Conservation (phyloP, 2,329 filamentous ascomycete genomes). For the Monilinia vaccinii-corymbosi region DNA sequence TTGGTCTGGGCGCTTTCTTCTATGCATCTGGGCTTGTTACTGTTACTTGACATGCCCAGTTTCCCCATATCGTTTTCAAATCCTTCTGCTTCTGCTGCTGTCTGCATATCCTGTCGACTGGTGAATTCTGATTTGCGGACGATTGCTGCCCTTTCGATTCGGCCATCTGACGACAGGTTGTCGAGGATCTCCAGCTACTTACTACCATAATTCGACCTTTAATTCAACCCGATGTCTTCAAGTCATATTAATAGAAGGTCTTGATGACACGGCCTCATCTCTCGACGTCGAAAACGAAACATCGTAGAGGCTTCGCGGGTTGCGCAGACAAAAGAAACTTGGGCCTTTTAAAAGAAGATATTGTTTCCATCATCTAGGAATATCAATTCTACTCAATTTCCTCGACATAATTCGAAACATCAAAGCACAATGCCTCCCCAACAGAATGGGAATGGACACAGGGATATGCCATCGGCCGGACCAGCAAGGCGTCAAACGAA, state of each 20-base stretch:
- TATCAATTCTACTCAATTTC: constrained; percentile 6
- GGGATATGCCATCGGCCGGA: constrained; percentile 14
- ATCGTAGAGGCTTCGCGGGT: constrained; percentile 18
- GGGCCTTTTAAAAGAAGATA: constrained; percentile 4
- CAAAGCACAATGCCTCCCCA: constrained; percentile 19
- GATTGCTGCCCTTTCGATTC: constrained; percentile 17
- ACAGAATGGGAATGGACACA: constrained; percentile 8
- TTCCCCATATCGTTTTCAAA: constrained; percentile 11
- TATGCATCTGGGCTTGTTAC: constrained; percentile 4
- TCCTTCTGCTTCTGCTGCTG: neutral
- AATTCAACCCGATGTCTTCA: constrained; percentile 23
- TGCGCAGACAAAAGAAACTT: constrained; percentile 13
- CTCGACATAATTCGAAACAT: constrained; percentile 11
- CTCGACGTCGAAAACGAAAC: neutral
- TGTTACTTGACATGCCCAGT: constrained; percentile 10
- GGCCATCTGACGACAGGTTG: constrained; percentile 1
- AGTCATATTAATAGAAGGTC: constrained; percentile 16
- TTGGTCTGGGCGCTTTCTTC: constrained; percentile 12
- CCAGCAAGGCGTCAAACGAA: constrained; percentile 16
- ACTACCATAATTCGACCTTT: constrained; percentile 9
- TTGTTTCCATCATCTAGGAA: constrained; percentile 9
- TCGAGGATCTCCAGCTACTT: neutral
- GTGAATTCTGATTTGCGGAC: constrained; percentile 3
- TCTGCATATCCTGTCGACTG: constrained; percentile 3
- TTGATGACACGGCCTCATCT: constrained; percentile 21